Evolutionary conservation across 768 basidiomycete genomes (phyloP).

Genomic region (Rhizopogon sp.): DNA sequence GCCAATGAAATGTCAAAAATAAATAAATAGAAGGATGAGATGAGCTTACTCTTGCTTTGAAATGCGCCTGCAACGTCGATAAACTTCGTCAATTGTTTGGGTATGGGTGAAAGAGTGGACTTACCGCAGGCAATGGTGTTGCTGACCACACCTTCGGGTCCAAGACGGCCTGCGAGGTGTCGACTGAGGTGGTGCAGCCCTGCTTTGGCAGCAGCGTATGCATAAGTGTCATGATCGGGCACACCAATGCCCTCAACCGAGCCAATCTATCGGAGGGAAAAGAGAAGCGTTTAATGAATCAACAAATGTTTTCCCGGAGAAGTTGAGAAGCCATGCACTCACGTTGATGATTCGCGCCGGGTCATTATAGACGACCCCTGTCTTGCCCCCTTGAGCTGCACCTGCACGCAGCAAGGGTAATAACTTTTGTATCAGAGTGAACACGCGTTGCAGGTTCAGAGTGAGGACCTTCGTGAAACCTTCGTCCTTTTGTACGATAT

Average conservation of each 20-base stretch:
- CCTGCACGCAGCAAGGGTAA: slow-evolving; percentile 51
- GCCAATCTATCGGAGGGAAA: slow-evolving; percentile 39
- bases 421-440: slow-evolving; percentile 57
- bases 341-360: slow-evolving; percentile 61
- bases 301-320: not conserved
- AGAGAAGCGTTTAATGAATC: not conserved
- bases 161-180: slow-evolving; percentile 52
- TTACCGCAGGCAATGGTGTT: slow-evolving; percentile 62
- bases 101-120: slow-evolving; percentile 5
- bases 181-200: slow-evolving; percentile 55
- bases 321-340: slow-evolving; percentile 8
- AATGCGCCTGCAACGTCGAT: slow-evolving; percentile 26
- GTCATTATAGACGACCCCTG: slow-evolving; percentile 33
- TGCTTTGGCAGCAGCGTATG: slow-evolving; percentile 63
- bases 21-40: not conserved
- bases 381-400: slow-evolving; percentile 34
- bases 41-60: slow-evolving; percentile 34
- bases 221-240: slow-evolving; percentile 56
- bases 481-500: slow-evolving; percentile 33
- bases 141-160: slow-evolving; percentile 51
- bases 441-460: slow-evolving; percentile 59
- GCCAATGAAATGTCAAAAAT: not conserved
- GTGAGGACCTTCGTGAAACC: slow-evolving; percentile 59
- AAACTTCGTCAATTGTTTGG: not conserved
- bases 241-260: slow-evolving; percentile 54